Conservation (phyloP, 192 early-diverging fungal genomes). For the Pilaira anomala region DNA sequence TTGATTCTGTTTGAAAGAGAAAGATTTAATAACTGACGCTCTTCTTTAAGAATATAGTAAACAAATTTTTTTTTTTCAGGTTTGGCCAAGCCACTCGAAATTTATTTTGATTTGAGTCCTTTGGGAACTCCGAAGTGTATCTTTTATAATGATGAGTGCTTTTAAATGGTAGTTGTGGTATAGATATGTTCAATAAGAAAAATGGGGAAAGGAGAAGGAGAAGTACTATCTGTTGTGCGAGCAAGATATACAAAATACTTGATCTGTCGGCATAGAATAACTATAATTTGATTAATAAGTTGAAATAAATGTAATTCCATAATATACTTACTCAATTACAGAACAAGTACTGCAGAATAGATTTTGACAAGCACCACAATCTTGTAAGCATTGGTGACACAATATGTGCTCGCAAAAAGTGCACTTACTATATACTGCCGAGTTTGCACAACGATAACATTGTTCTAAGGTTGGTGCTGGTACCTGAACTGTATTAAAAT, state of each 20-base stretch:
- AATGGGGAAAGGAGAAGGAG: no score
- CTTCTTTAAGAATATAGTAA: neutral
- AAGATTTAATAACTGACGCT: constrained; percentile 3
- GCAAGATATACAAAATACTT: constrained; percentile 9
- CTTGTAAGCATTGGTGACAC: constrained; percentile 15
- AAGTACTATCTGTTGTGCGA: neutral
- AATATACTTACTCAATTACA: constrained; percentile 23
- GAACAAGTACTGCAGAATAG: constrained; percentile 14
- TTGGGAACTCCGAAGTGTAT: neutral
- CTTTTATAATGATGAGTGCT: no score
- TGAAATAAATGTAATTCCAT: constrained; percentile 5
- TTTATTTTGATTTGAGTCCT: neutral
- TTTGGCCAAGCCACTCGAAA: constrained; percentile 6
- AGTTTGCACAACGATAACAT: neutral
- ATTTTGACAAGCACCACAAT: constrained; percentile 8
- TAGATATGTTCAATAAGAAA: no score
- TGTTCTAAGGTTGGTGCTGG: neutral
- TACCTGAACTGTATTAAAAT: neutral
- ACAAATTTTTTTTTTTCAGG: constrained; percentile 13
- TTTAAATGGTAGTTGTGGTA: neutral
- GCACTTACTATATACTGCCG: neutral
- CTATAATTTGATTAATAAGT: no score
- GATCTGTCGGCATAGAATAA: neutral
- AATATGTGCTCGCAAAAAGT: constrained; percentile 22
- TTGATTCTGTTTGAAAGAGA: constrained; percentile 13